Evolutionary conservation across 495 filamentous ascomycete species (phyloP).

Genomic region (Xylaria bambusicola): DNA sequence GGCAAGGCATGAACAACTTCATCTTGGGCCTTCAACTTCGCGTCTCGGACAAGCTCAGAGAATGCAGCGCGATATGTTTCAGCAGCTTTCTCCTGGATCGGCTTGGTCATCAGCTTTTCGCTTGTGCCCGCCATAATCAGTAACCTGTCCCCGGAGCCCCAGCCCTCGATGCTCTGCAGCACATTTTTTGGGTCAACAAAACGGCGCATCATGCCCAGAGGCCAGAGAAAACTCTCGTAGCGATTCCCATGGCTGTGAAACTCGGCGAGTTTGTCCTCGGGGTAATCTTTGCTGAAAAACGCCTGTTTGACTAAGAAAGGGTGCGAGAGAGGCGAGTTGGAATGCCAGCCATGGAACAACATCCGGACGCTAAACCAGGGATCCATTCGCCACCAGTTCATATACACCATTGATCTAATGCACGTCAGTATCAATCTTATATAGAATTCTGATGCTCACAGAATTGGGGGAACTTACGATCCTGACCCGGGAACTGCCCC

Average conservation of each 20-base stretch:
- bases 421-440: too few relatives aligned
- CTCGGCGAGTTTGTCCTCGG: slow-evolving; percentile 28
- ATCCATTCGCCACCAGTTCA: slow-evolving; percentile 47
- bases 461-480: too few relatives aligned
- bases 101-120: slow-evolving; percentile 35
- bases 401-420: slow-evolving; percentile 36
- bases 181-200: slow-evolving; percentile 42
- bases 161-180: slow-evolving; percentile 36
- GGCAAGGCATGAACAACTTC: background rate
- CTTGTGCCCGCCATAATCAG: slow-evolving; percentile 43
- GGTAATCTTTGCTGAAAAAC: slow-evolving; percentile 44
- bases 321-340: slow-evolving; percentile 50
- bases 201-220: slow-evolving; percentile 40
- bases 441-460: too few relatives aligned
- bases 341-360: slow-evolving; percentile 45
- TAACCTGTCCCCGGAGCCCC: slow-evolving; percentile 27
- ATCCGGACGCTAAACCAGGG: slow-evolving; percentile 46
- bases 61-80: slow-evolving; percentile 29
- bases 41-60: slow-evolving; percentile 15
- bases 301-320: slow-evolving; percentile 40
- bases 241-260: slow-evolving; percentile 39
- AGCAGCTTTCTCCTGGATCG: slow-evolving; percentile 28
- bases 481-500: slow-evolving; percentile 46
- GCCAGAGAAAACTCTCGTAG: slow-evolving; percentile 51
- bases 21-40: slow-evolving; percentile 12